Percentiles rank a stretch among this genome's conserved stretches.
Evolutionary conservation across 2,329 filamentous ascomycete genomes (phyloP).

Genomic region (Phoma sp.): DNA sequence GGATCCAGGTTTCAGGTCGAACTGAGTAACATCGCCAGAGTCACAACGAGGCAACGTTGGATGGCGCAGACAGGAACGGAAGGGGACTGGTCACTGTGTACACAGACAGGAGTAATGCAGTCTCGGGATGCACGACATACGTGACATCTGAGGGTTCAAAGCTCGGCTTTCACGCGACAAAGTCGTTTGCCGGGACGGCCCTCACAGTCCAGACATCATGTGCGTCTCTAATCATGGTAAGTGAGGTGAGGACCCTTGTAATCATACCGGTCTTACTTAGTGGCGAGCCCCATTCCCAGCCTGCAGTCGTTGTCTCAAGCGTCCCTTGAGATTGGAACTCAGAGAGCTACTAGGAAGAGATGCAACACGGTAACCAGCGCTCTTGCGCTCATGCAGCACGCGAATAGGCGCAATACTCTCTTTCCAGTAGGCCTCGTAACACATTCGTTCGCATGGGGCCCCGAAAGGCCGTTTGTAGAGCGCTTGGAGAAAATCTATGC

Average conservation of each 20-base stretch:
- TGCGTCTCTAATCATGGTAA: constrained; percentile 10
- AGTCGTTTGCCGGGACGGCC: constrained; percentile 13
- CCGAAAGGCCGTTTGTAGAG: constrained; percentile 29
- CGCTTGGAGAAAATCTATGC: constrained; percentile 16
- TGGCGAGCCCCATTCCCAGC: constrained; percentile 17
- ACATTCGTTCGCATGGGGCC: constrained; percentile 28
- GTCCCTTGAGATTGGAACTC: constrained; percentile 19
- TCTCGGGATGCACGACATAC: constrained; percentile 35
- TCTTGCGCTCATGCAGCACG: constrained; percentile 42
- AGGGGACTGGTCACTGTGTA: constrained; percentile 16
- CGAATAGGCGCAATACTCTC: constrained; percentile 32
- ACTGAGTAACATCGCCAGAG: constrained; percentile 34
- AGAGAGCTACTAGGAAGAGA: constrained; percentile 34
- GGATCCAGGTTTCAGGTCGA: constrained; percentile 41
- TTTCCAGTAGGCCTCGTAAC: constrained; percentile 34
- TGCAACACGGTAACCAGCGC: constrained; percentile 37
- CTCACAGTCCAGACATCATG: constrained; percentile 20
- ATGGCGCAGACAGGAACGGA: constrained; percentile 17
- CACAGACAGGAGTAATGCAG: constrained; percentile 21
- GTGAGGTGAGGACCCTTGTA: constrained; percentile 5
- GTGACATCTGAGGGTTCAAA: constrained; percentile 29
- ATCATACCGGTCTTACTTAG: constrained; percentile 8
- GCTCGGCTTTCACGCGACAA: constrained; percentile 28
- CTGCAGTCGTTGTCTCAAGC: constrained; percentile 31
- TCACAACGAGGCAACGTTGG: constrained; percentile 22